Evolutionary conservation across 176 grass and related monocot genomes (phyloP), one percentile per base, ranked within the genome.

Genomic region (barley (Hordeum vulgare)): DNA sequence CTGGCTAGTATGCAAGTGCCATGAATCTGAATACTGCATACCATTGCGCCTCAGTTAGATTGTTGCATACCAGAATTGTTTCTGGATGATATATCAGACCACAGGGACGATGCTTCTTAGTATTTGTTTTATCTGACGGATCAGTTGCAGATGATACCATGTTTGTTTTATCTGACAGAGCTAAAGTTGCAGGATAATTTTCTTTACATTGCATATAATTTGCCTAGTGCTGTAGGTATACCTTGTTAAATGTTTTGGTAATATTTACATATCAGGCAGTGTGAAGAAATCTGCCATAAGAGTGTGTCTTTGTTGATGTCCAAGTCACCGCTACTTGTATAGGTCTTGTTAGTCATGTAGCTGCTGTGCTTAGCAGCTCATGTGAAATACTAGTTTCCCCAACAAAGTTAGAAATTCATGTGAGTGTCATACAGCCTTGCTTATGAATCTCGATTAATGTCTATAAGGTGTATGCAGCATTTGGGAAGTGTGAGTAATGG

Each of bases 11-110:
- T 65, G 45, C 29, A 18, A 12, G 7, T 57, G 15, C 15, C 20
- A 60, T 74, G 29, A 47, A 74, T 80, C 47, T 36, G 69, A 53
- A 56, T 80, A 72, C 37, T 72, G 34, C 39, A 62, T 85, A 64
- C 14, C 6, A 18, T 26, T 54, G 21, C 51, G 24, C 5, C 15
- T 34, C 71, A 64, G 7, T 45, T 74, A 12, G 53, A 14, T 79
- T 27, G 66, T 9, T 72, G 26, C 12, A 23, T n/a, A 47, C 29
- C 53, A 25, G 29, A 61, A 2, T 79, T 61, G 3, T 6, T 85
- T 68, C 36, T 6, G 23, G 65, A 71, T 20, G 20, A 70, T 78
- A 85, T 68, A 35, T 67, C 28, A 49, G 28, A 65, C 18, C 36
- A 12, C 21, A 73, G 36, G 25, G 6, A 74, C 17, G 31, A 10